Evolutionary conservation across 2,329 filamentous ascomycete genomes (phyloP), one percentile per base, ranked within the genome.

Genomic region (Cordyceps fumosorosea): DNA sequence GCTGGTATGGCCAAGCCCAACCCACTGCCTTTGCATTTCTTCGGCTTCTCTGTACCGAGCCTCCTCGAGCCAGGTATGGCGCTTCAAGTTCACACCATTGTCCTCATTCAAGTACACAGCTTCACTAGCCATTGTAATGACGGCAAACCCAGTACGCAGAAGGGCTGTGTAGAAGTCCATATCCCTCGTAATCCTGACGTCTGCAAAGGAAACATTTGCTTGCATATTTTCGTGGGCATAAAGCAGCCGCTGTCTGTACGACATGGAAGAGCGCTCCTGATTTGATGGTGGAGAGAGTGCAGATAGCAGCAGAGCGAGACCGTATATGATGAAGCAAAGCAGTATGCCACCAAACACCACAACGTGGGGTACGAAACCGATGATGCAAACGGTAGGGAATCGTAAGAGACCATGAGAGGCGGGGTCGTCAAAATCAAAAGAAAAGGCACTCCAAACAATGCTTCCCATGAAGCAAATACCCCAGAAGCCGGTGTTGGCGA

Each of bases 101-200:
- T 93, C 93, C 74, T 98, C 93, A 65, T 97, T 96, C 12, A 99
- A 79, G 70, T 96, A 98, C 0, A 98, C 95, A 3, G 93, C 93
- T 74, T 98, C 93, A 68, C 91, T 96, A 0, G 95, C 95, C 74
- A 96, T 93, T 0, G 91, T 96, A 64, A 98, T 85, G 14, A 93
- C 87, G 12, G 87, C 88, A 70, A 97, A 97, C 0, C 95, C 95
- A 42, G 91, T 85, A 64, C 93, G 88, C 3, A 98, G 81, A 5
- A 98, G 79, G 0, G 91, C 90, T 0, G 92, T 96, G 72, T 98
- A 99, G 71, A 98, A 97, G 72, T 99, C 95, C 80, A 98, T 96
- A 61, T 91, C 87, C 79, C 89, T 87, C 50, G 88, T 90, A 60
- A 98, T 84, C 14, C 88, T 85, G 44, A 97, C 85, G 45, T 89